Evolutionary conservation across 805 yeast species (phyloP).

Genomic region (Lachancea waltii): DNA sequence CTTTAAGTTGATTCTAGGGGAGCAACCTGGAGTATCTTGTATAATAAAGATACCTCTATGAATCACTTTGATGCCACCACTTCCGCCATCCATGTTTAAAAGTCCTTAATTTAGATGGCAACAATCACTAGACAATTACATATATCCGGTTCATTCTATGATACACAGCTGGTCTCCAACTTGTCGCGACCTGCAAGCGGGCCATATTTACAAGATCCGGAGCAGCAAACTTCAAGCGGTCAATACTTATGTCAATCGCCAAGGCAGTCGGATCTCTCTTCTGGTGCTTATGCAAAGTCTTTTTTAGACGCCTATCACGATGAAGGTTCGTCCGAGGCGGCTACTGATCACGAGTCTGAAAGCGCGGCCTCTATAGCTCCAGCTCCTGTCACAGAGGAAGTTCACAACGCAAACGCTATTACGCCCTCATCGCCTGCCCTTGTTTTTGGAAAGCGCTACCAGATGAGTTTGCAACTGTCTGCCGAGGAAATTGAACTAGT

Average conservation of each 20-base stretch:
- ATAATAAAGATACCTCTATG: no score
- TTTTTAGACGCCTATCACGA: constrained; percentile 1
- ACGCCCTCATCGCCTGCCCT: neutral
- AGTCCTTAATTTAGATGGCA: no score
- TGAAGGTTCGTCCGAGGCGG: neutral
- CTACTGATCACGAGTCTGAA: neutral
- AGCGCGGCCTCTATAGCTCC: no score
- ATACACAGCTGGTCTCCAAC: no score
- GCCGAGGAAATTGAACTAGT: constrained; percentile 2
- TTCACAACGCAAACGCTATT: neutral
- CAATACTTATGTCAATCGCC: neutral
- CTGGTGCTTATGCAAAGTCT: neutral
- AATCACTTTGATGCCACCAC: no score
- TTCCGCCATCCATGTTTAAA: no score
- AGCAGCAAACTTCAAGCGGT: neutral
- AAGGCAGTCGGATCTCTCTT: neutral
- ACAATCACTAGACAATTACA: no score
- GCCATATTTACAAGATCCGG: neutral
- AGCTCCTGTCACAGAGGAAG: no score
- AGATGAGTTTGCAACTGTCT: constrained; percentile 2
- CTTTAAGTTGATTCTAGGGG: no score
- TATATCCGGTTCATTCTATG: no score
- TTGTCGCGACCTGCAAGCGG: no score
- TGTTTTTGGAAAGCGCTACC: constrained; percentile 3
- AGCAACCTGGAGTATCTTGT: no score